Base-by-base conservation (phyloP, 768 basidiomycete species). In the Trametes cinnabarina region DNA sequence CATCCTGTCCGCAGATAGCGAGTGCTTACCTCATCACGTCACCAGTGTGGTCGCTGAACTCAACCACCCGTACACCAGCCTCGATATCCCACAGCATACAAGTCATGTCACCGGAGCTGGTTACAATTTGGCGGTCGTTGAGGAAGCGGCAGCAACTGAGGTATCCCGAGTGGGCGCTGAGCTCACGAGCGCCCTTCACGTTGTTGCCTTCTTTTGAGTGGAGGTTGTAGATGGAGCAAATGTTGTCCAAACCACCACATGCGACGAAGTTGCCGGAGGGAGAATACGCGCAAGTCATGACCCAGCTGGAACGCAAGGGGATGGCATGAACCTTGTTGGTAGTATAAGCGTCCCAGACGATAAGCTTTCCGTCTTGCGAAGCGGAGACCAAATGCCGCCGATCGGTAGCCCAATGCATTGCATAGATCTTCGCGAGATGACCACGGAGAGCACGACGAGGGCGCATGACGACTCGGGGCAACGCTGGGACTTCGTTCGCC, bases 1-100 rank as follows among this genome's bases (percentile, higher is more conserved):
- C n/a, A 40, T 15, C 37, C 37, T 48, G 34, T 26, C 51, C 55
- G 39, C 37, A 2, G 25, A 25, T 10, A 15, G 32, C 47, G 48
- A 30, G 10, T 25, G 71, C 81, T 66, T 68, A 96, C 96, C 94
- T 98, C 96, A 99, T 99, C 59, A 99, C 96, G 77, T 99, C 96
- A 41, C 97, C 96, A 15, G 97, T 98, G 71, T 99, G 96, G 74
- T 99, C 96, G 69, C 92, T 97, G 74, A 99, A 99, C 76, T 98
- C 97, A 66, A 96, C 90, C n/a, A 95, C 90, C 61, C 96, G 80
- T 1, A 96, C 94, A 63, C 96, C 97, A 23, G 94, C 93, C 74
- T 99, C 96, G 59, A 99, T 93, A 74, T 99, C 96, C 96, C 97
- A 99, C 26, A 98, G 82, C 95, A 99, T 98, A 73, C 96, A 99